Evolutionary conservation across 768 basidiomycete species (phyloP).

Genomic region (Pseudohyphozyma bogoriensis): DNA sequence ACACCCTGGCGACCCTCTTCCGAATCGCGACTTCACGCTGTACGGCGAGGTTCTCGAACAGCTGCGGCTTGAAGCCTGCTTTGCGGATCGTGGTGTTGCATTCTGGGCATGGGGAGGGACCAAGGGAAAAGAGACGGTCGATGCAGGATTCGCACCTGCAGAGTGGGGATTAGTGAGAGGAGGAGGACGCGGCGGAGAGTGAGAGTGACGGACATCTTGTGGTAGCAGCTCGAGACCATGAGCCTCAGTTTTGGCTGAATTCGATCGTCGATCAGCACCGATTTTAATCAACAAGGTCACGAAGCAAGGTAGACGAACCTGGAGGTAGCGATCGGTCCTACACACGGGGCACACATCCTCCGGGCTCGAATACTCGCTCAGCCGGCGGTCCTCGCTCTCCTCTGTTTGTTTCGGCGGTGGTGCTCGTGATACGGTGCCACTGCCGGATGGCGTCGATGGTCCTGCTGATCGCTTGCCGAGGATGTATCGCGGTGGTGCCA

Average conservation of each 20-base stretch:
- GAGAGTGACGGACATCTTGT: constrained; percentile 69
- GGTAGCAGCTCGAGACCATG: constrained; percentile 87
- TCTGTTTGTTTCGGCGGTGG: neutral
- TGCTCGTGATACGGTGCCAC: neutral
- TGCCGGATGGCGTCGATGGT: neutral
- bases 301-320: neutral
- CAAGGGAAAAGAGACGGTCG: constrained; percentile 87
- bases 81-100: constrained; percentile 81
- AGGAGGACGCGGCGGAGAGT: neutral
- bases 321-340: constrained; percentile 84
- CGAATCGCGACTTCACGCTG: constrained; percentile 91
- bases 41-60: constrained; percentile 81
- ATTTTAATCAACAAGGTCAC: neutral
- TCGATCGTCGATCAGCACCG: neutral
- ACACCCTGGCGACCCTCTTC: constrained; percentile 82
- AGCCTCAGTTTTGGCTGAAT: constrained; percentile 79
- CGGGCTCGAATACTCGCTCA: constrained; percentile 10
- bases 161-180: neutral
- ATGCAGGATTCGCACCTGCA: constrained; percentile 95
- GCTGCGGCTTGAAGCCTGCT: constrained; percentile 87
- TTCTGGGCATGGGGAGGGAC: constrained; percentile 90
- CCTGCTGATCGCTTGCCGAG: constrained; percentile 5
- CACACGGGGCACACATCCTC: constrained; percentile 95
- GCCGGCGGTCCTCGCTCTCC: constrained; percentile 5
- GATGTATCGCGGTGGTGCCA: constrained; percentile 20